These are phyloP conservation scores for Raphanus sativus DNA, from an alignment of 345 rosid genomes.

Conservation along the genomic window DNA sequence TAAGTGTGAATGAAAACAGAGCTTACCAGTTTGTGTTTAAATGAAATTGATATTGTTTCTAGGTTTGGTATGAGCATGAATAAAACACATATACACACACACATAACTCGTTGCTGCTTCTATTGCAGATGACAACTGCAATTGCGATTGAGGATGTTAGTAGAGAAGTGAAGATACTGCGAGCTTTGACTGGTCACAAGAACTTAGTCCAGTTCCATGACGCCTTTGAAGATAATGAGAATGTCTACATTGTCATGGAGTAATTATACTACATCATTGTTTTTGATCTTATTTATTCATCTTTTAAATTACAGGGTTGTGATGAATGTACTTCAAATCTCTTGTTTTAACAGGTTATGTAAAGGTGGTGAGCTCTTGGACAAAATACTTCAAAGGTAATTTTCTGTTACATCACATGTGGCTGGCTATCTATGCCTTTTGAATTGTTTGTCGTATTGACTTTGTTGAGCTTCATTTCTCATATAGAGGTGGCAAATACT, in stretches of 20 bases:
- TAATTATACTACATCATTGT: conserved; percentile 41
- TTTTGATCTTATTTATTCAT: neutral
- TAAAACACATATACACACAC: no score
- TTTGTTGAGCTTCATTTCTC: conserved; percentile 20
- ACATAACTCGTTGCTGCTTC: no score
- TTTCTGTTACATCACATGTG: conserved; percentile 11
- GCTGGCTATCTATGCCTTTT: conserved; percentile 5
- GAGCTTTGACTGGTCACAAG: conserved; percentile 77
- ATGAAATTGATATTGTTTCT: neutral
- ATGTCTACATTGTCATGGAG: conserved; percentile 85
- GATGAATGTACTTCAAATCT: neutral
- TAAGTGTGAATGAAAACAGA: neutral
- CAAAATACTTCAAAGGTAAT: conserved; percentile 87
- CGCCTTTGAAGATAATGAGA: conserved; percentile 83
- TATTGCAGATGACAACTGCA: conserved; percentile 79
- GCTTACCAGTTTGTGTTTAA: neutral
- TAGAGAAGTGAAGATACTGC: conserved; percentile 81
- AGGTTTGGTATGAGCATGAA: neutral
- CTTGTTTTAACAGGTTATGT: conserved; percentile 60
- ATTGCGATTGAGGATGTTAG: conserved; percentile 91
- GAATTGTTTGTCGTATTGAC: conserved; percentile 23
- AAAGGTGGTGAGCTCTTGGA: conserved; percentile 94
- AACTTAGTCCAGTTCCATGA: conserved; percentile 74
- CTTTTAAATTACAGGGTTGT: neutral
- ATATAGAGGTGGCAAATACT: conserved; percentile 89